Evolutionary conservation across 257 asterid species (phyloP), one percentile per base, ranked within the genome.

Genomic region (Petunia axillaris): DNA sequence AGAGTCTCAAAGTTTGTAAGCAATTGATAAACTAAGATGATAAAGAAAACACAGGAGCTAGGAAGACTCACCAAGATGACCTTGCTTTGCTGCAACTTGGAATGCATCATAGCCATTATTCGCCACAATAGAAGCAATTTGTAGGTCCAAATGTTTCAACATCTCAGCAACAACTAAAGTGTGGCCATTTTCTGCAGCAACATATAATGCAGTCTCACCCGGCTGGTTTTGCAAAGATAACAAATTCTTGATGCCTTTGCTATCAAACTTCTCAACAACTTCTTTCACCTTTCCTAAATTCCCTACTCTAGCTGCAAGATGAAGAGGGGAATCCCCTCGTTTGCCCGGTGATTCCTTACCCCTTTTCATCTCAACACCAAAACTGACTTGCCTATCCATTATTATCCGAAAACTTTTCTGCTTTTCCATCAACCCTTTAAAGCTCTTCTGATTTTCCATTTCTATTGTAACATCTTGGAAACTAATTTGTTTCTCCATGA

Each of bases 61-160:
- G 66, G 66, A 59, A 67, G 5, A 66, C 85, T 84, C 65, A 96
- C 99, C 99, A 37, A 88, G 83, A 87, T 94, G 97, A 5, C 98
- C 99, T 80, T 94, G 97, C 88, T 89, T 94, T 40, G 97, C 98
- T 58, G 99, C 98, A 58, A 96, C 89, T 83, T 96, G 99, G 81
- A 91, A 94, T 6, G 99, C 93, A 86, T 96, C 99, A 68, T 80
- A 94, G 48, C 98, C 98, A 80, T 91, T 96, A 79, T 92, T 92
- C 37, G 99, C 98, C 0, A 81, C 83, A 81, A 94, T 80, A 0
- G 98, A 87, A 16, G 92, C 97, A 74, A 87, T 85, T 83, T 94
- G 95, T 38, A 90, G 89, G 82, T 96, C 97, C 5, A 92, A 80
- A 80, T 90, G 86, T 80, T 87, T 94, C 93, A 96, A 82, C 43